Evolutionary conservation across 192 early-diverging fungal genomes (phyloP), one percentile per base, ranked within the genome.

Genomic region (Backusella liffmaniae): DNA sequence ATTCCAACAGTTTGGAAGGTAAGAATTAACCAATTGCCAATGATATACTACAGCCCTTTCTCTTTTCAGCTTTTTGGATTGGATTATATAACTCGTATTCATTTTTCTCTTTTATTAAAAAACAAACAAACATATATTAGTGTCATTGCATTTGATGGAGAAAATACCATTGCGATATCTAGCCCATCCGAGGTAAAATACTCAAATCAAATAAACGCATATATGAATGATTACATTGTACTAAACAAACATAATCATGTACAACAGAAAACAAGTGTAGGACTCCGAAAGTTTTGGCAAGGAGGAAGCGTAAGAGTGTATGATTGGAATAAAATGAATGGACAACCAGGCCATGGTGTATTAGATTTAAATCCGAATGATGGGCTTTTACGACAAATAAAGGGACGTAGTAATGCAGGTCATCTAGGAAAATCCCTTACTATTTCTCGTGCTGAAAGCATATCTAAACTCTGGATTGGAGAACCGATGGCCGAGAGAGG

Each of bases 1-100:
- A 29, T 83, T 85, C 73, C 76, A 80, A 39, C 77, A 74, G 34
- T 81, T 81, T 46, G 84, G 84, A 68, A 85, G 77, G 79, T 83
- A 80, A 77, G 34, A 39, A 39, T 39, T 0, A 39, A 10, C 6
- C 21, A 53, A 18, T 29, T 29, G 23, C 12, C 9, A 62, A 62
- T 70, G 39, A n/a, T 23, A 37, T 37, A 37, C 0, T 26, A 46
- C 32, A 44, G 41, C 39, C 8, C 36, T 1, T 49, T 49, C 16
- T 49, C 18, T 49, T 49, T 49, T 49, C 46, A 6, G 13, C 18
- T 21, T 35, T 26, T 49, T 4, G 34, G 36, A 46, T 44, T 67
- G 66, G 67, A 39, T 56, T 18, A 8, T 39, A 59, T 7, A n/a
- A 30, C 76, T 35, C 10, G 10, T 39, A 39, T 56, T 18, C 26